Conservation (phyloP, 208 protist species). For the Kentomonas sorsogonicus region DNA sequence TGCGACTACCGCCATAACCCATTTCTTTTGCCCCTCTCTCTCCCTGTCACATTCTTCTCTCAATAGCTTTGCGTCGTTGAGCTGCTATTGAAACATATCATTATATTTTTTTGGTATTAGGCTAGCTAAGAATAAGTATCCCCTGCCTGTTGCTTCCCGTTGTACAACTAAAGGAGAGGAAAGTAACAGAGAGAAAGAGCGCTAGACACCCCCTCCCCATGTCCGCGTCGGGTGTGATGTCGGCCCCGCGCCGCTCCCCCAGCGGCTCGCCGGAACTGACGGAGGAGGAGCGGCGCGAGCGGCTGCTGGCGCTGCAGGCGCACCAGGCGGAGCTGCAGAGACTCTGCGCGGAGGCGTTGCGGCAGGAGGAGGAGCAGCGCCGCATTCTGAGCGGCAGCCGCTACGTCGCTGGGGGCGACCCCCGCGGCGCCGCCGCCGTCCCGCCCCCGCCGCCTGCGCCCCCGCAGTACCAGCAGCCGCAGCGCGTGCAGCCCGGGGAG, state of each 20-base stretch:
- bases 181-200: too few species aligned
- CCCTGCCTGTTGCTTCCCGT: too few species aligned
- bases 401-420: too few species aligned
- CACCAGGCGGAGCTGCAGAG: conserved; percentile 46
- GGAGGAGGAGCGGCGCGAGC: conserved; percentile 21
- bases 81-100: too few species aligned
- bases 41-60: background rate
- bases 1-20: too few species aligned
- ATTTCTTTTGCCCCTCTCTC: background rate
- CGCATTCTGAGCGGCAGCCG: background rate
- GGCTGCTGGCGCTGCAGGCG: conserved; percentile 52
- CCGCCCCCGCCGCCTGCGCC: background rate
- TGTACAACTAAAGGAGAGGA: too few species aligned
- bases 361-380: conserved; percentile 35
- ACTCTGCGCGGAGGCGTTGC: conserved; percentile 58
- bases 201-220: too few species aligned
- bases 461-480: background rate
- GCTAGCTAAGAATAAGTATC: too few species aligned
- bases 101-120: too few species aligned
- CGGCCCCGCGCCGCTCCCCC: background rate
- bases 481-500: conserved; percentile 10
- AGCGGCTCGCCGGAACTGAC: conserved; percentile 10
- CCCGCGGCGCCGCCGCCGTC: background rate
- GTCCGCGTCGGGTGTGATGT: too few species aligned
- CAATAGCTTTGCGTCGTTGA: too few species aligned